Percentiles rank a stretch among this genome's conserved stretches.
Conservation (phyloP, 108 stramenopile species). For the Pelagomonas calceolata region DNA sequence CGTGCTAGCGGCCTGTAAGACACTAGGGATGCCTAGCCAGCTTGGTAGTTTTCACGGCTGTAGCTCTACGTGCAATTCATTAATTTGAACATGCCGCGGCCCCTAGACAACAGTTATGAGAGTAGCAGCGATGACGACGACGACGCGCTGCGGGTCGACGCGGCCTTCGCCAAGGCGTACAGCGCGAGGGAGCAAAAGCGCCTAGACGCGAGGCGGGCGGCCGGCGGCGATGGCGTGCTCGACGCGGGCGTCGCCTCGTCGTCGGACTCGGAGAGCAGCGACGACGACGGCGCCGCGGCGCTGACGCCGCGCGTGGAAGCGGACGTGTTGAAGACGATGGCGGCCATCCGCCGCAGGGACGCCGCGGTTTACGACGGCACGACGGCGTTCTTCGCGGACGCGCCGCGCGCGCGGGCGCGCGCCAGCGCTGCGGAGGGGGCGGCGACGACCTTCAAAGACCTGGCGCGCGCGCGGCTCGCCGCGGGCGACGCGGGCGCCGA, state of each 20-base stretch:
- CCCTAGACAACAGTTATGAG: no score
- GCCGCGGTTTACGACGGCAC: slow-evolving; percentile 3
- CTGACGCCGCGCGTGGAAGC: slow-evolving; percentile 4
- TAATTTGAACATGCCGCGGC: no score
- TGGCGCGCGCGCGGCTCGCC: slow-evolving; percentile 83
- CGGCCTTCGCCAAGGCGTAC: slow-evolving; percentile 11
- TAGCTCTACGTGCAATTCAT: no score
- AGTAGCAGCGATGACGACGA: no score
- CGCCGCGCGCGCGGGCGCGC: not conserved
- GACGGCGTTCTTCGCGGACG: slow-evolving; percentile 6
- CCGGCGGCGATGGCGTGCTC: not conserved
- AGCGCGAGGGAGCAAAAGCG: slow-evolving; percentile 1
- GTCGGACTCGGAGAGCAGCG: not conserved
- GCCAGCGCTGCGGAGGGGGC: slow-evolving; percentile 3
- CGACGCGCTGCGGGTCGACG: slow-evolving; percentile 11
- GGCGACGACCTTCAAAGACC: slow-evolving; percentile 76
- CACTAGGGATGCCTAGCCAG: no score
- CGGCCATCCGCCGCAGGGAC: slow-evolving; percentile 11
- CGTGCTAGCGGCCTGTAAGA: no score
- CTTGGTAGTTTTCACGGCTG: no score
- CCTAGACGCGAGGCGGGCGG: slow-evolving; percentile 1
- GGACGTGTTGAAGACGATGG: slow-evolving; percentile 8
- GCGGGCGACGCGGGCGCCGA: slow-evolving; percentile 29
- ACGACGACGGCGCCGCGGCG: slow-evolving; percentile 12
- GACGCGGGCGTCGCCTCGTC: not conserved